These are phyloP conservation scores for Acanthamoeba royreba DNA, from an alignment of 208 protist species.

Conservation along the genomic window DNA sequence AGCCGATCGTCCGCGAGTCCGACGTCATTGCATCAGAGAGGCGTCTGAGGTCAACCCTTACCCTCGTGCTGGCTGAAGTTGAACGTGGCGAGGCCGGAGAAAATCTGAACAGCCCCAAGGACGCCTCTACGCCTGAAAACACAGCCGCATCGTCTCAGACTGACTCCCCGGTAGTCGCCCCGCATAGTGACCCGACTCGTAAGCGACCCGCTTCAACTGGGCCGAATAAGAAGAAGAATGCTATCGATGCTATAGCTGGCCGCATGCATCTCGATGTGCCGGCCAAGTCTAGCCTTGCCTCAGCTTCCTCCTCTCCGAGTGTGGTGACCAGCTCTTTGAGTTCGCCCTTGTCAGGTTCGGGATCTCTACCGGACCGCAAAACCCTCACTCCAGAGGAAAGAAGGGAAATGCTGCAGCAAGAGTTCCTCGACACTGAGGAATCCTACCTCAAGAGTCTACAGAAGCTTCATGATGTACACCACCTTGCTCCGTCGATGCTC, in stretches of 20 bases:
- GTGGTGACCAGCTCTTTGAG: background rate
- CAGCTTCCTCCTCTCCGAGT: background rate
- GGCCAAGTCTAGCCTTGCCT: background rate
- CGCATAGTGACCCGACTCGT: no score
- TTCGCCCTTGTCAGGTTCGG: background rate
- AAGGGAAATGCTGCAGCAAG: conserved; percentile 25
- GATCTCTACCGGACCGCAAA: background rate
- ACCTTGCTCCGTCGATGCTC: no score
- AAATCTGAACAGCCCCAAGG: background rate
- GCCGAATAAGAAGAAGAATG: background rate
- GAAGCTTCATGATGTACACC: conserved; percentile 3
- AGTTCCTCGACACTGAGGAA: conserved; percentile 25
- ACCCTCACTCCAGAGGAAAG: background rate
- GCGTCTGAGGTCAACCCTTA: background rate
- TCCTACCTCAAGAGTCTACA: background rate
- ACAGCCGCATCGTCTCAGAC: no score
- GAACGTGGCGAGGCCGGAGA: background rate
- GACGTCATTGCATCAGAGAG: background rate
- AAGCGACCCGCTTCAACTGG: no score
- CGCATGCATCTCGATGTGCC: background rate
- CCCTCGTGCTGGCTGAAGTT: background rate
- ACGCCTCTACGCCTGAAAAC: no score
- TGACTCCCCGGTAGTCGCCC: no score
- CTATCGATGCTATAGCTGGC: background rate
- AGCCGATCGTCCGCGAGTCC: background rate